Evolutionary conservation across 2,329 filamentous ascomycete species (phyloP).

Genomic region (Clonostachys rhizophaga): DNA sequence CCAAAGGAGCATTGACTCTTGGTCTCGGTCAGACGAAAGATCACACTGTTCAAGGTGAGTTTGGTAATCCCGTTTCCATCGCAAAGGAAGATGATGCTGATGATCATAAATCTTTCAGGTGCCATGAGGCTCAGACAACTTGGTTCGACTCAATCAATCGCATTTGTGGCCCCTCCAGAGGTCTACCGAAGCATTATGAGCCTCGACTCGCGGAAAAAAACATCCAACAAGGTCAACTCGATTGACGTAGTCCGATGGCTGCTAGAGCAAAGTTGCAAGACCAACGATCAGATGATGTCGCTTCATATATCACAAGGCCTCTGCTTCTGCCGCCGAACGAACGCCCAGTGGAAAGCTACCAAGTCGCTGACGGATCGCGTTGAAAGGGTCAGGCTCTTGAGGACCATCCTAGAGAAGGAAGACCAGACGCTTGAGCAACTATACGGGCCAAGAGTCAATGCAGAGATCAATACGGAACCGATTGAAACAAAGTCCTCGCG

Average conservation of each 20-base stretch:
- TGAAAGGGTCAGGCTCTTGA: constrained; percentile 18
- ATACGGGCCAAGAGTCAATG: background rate
- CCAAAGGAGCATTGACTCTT: constrained; percentile 49
- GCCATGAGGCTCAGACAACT: constrained; percentile 63
- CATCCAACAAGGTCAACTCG: constrained; percentile 3
- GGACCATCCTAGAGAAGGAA: constrained; percentile 23
- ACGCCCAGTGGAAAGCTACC: constrained; percentile 32
- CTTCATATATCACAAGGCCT: constrained; percentile 56
- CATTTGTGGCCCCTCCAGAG: constrained; percentile 53
- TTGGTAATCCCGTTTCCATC: no score
- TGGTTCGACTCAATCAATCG: constrained; percentile 46
- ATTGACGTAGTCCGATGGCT: constrained; percentile 47
- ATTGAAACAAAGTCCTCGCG: no score
- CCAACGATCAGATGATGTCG: constrained; percentile 52
- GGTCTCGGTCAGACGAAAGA: constrained; percentile 56
- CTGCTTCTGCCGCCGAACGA: constrained; percentile 53
- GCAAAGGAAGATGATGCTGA: no score
- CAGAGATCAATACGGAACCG: no score
- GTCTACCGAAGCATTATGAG: constrained; percentile 58
- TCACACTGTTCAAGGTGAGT: constrained; percentile 52
- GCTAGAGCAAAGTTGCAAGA: constrained; percentile 56
- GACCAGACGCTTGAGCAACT: constrained; percentile 25
- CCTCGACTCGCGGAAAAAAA: constrained; percentile 23
- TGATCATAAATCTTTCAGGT: constrained; percentile 27
- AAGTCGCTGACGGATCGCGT: constrained; percentile 15